These are phyloP conservation scores for Aspergillus sojae DNA, from an alignment of 2,329 filamentous ascomycete genomes.

Conservation along the genomic window DNA sequence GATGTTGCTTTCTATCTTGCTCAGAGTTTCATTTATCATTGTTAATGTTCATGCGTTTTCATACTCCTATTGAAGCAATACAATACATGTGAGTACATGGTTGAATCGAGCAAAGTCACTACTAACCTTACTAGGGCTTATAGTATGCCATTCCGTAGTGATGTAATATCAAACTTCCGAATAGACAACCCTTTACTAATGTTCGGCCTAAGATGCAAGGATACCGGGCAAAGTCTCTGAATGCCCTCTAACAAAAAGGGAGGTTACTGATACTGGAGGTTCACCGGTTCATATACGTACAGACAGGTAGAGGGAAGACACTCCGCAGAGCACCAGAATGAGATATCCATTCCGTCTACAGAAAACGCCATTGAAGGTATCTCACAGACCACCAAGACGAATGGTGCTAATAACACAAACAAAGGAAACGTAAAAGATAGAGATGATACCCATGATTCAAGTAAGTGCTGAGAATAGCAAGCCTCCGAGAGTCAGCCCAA, in stretches of 20 bases:
- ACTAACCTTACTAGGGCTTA: not conserved
- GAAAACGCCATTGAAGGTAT: slow-evolving; percentile 17
- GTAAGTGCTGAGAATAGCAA: not conserved
- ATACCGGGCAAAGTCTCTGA: not conserved
- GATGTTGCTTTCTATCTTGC: not conserved
- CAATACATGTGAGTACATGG: not conserved
- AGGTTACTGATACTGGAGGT: not conserved
- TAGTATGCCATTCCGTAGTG: not conserved
- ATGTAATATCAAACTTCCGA: not conserved
- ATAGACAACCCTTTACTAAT: not conserved
- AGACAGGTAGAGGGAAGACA: not conserved
- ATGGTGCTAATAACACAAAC: slow-evolving; percentile 2
- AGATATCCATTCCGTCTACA: slow-evolving; percentile 14
- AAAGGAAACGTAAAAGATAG: slow-evolving; percentile 6
- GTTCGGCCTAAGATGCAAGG: not conserved
- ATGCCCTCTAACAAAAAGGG: not conserved
- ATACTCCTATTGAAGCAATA: not conserved
- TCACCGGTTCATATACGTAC: not conserved
- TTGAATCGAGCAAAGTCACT: not conserved
- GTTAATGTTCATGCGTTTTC: not conserved
- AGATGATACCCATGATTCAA: slow-evolving; percentile 2
- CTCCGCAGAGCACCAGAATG: slow-evolving; percentile 6
- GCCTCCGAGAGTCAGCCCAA: not conserved
- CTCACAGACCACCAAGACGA: slow-evolving; percentile 14
- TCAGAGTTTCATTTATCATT: not conserved